Percentiles rank a stretch among this genome's conserved stretches.
phyloP scores from a whole-genome alignment of 1,139 yeast genomes.

The Blastobotrys malaysiensis region DNA sequence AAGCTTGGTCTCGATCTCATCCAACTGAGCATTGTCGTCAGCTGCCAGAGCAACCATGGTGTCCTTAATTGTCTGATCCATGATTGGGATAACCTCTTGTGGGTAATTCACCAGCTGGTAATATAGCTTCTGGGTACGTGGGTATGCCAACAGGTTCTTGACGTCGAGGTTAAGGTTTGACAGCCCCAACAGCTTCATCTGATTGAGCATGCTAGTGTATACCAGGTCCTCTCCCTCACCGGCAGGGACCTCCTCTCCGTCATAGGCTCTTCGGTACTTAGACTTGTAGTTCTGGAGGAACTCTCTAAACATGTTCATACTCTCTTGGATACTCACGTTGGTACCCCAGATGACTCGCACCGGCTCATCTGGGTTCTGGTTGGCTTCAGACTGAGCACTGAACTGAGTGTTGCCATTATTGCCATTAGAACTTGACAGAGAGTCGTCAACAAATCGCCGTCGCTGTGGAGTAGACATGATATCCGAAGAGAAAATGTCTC shows the following conservation, averaged over 20 bases:
- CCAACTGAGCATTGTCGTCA: conserved; percentile 41
- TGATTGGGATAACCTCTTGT: conserved; percentile 92
- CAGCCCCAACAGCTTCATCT: conserved; percentile 72
- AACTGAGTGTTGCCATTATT: conserved; percentile 3
- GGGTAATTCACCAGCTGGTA: conserved; percentile 88
- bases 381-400: conserved; percentile 3
- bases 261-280: conserved; percentile 63
- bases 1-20: conserved; percentile 71
- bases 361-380: conserved; percentile 39
- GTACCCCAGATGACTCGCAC: conserved; percentile 98
- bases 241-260: conserved; percentile 43
- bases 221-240: conserved; percentile 67
- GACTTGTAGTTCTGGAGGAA: conserved; percentile 79
- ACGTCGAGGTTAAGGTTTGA: conserved; percentile 84
- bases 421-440: neutral
- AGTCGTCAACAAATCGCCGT: conserved; percentile 32
- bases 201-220: conserved; percentile 67
- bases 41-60: conserved; percentile 66
- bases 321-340: conserved; percentile 86
- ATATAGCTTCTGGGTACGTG: conserved; percentile 71
- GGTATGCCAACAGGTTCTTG: conserved; percentile 67
- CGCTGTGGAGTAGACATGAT: conserved; percentile 47
- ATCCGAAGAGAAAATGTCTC: conserved; percentile 55
- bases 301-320: conserved; percentile 70
- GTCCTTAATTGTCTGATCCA: conserved; percentile 95